phyloP scores from a whole-genome alignment of 495 filamentous ascomycete genomes.

The Pseudoneurospora amorphoporcata region DNA sequence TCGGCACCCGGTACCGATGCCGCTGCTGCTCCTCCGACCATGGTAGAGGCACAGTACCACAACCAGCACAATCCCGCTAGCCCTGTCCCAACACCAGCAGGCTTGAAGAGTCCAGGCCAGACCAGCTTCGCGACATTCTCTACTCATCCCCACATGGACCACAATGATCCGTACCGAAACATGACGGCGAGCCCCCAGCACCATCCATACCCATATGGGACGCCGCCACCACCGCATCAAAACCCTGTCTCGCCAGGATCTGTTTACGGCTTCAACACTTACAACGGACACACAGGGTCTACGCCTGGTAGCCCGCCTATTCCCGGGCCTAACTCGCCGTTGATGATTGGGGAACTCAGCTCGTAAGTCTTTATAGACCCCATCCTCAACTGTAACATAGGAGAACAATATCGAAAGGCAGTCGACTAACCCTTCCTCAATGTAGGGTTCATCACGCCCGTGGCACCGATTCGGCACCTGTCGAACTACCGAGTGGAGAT shows the following conservation, averaged over 20 bases:
- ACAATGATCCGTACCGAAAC: conserved; percentile 6
- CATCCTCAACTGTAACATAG: too few species aligned
- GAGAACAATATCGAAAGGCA: neutral
- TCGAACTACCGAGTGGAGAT: neutral
- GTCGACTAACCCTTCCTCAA: neutral
- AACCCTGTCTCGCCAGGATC: conserved; percentile 1
- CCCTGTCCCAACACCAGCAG: neutral
- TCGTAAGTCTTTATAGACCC: neutral
- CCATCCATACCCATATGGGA: neutral
- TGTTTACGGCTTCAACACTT: neutral
- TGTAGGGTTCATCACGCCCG: neutral
- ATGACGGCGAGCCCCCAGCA: conserved; percentile 4
- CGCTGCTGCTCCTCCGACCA: conserved; percentile 4
- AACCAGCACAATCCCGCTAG: conserved; percentile 1
- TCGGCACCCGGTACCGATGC: neutral
- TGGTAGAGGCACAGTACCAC: conserved; percentile 14
- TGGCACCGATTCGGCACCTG: neutral
- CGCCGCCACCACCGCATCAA: conserved; percentile 2
- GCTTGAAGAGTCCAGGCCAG: conserved; percentile 20
- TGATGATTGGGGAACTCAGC: neutral
- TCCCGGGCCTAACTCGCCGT: neutral
- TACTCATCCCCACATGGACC: neutral
- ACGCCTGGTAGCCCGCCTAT: conserved; percentile 1
- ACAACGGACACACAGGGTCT: neutral
- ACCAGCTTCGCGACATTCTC: conserved; percentile 11